Percentiles rank a stretch among this genome's conserved stretches.
Conservation (phyloP, 176 grass and related monocot species). For the Aegilops longissima region DNA sequence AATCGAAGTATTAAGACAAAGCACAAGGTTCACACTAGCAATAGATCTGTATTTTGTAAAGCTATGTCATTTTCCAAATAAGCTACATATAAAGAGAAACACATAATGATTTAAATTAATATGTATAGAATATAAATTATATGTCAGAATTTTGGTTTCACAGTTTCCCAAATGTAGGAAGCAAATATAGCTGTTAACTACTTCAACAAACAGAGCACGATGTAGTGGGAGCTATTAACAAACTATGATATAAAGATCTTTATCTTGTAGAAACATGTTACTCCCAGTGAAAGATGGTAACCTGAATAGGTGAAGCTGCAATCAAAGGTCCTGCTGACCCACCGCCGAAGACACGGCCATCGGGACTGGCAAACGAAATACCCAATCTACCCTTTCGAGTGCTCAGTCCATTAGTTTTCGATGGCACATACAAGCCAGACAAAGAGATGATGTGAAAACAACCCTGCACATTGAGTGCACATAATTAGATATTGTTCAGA, state of each 20-base stretch:
- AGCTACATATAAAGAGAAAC: not conserved
- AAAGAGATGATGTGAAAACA: conserved; percentile 71
- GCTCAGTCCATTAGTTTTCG: conserved; percentile 43
- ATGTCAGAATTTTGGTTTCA: not conserved
- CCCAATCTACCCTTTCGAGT: conserved; percentile 52
- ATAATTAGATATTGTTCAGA: not conserved
- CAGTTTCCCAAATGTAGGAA: not conserved
- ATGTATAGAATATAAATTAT: not conserved
- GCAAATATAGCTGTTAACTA: not conserved
- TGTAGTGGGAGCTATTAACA: not conserved
- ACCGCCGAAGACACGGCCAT: conserved; percentile 57
- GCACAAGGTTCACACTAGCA: not conserved
- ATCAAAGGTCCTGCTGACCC: conserved; percentile 57
- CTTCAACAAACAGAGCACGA: not conserved
- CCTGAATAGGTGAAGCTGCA: conserved; percentile 62
- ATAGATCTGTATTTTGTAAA: not conserved
- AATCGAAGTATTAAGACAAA: too few species aligned
- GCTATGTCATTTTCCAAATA: not conserved
- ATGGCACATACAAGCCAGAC: conserved; percentile 58
- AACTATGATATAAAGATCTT: not conserved
- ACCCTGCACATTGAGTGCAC: conserved; percentile 32
- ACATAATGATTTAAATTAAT: not conserved
- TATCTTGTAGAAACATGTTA: not conserved
- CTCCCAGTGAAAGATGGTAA: conserved; percentile 2
- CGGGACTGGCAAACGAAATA: conserved; percentile 49